Percentiles rank a stretch among this genome's conserved stretches.
phyloP scores from a whole-genome alignment of 2,329 filamentous ascomycete genomes.

The Cryphonectria carpinicola region DNA sequence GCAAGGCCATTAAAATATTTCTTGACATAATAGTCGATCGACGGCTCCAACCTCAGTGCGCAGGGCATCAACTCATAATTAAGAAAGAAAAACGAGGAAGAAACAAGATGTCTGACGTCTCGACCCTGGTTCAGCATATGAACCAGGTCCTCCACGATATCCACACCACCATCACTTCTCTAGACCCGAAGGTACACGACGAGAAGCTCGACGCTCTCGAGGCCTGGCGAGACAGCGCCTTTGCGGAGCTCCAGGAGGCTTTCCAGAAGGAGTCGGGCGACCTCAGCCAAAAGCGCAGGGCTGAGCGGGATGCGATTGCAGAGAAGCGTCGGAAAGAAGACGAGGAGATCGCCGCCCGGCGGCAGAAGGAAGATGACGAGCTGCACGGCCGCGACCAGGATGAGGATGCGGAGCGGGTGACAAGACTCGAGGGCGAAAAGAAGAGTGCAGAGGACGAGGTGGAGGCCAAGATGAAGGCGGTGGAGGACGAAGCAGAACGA shows the following conservation, averaged over 20 bases:
- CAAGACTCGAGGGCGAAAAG: constrained; percentile 38
- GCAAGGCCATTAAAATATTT: neutral
- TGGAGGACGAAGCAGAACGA: constrained; percentile 40
- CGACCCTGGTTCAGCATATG: constrained; percentile 47
- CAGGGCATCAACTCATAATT: neutral
- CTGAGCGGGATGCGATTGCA: constrained; percentile 39
- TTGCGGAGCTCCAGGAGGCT: constrained; percentile 38
- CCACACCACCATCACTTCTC: constrained; percentile 41
- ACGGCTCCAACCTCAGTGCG: neutral
- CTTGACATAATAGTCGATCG: neutral
- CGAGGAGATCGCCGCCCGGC: constrained; percentile 43
- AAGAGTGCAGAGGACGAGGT: constrained; percentile 41
- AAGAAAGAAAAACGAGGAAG: neutral
- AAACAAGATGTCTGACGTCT: constrained; percentile 39
- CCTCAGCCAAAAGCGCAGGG: constrained; percentile 36
- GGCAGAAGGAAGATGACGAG: constrained; percentile 44
- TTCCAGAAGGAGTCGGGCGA: constrained; percentile 40
- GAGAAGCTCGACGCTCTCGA: constrained; percentile 46
- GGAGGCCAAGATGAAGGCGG: constrained; percentile 39
- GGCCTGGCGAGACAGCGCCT: constrained; percentile 39
- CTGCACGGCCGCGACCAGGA: constrained; percentile 33
- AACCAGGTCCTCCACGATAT: constrained; percentile 47
- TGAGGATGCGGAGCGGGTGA: constrained; percentile 39
- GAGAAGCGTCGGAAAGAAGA: constrained; percentile 46
- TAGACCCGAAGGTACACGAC: constrained; percentile 41